Percentiles rank a stretch among this genome's conserved stretches.
Evolutionary conservation across 257 asterid genomes (phyloP).

Genomic region (Ballota nigra): DNA sequence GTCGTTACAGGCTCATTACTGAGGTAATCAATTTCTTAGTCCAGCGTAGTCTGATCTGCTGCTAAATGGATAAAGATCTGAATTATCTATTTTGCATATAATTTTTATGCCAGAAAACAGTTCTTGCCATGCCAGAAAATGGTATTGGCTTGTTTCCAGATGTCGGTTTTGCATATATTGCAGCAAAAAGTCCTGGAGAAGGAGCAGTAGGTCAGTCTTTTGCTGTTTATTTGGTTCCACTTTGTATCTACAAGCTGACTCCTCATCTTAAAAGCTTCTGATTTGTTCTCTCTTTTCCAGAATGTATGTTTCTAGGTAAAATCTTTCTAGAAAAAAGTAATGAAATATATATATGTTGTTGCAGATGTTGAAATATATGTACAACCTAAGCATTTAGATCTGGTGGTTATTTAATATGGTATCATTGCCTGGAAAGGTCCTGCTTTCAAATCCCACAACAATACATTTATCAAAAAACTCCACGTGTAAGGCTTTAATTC

Average conservation of each 20-base stretch:
- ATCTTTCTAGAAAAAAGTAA: neutral
- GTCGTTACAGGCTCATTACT: slow-evolving; percentile 80
- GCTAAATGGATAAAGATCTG: neutral
- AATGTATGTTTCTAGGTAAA: neutral
- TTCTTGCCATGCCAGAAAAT: slow-evolving; percentile 98
- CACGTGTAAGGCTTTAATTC: no score
- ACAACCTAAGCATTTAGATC: neutral
- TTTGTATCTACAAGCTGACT: neutral
- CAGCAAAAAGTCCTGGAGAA: slow-evolving; percentile 95
- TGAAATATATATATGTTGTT: neutral
- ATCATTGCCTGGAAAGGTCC: neutral
- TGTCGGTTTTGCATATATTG: slow-evolving; percentile 94
- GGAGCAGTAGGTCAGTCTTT: slow-evolving; percentile 80
- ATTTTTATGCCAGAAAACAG: slow-evolving; percentile 68
- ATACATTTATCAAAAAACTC: no score
- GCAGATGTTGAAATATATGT: neutral
- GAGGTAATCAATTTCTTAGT: slow-evolving; percentile 53
- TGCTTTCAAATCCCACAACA: neutral
- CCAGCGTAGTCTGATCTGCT: slow-evolving; percentile 13
- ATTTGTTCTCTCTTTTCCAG: neutral
- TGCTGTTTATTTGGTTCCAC: slow-evolving; percentile 11
- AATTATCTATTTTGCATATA: slow-evolving; percentile 19
- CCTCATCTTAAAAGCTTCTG: slow-evolving; percentile 12
- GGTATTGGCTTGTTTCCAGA: slow-evolving; percentile 96
- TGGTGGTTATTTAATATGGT: no score